A percentile compares a stretch with the other conserved stretches of the same genome.
Conservation (phyloP, 2,329 filamentous ascomycete genomes). For the Aspergillus udagawae region DNA sequence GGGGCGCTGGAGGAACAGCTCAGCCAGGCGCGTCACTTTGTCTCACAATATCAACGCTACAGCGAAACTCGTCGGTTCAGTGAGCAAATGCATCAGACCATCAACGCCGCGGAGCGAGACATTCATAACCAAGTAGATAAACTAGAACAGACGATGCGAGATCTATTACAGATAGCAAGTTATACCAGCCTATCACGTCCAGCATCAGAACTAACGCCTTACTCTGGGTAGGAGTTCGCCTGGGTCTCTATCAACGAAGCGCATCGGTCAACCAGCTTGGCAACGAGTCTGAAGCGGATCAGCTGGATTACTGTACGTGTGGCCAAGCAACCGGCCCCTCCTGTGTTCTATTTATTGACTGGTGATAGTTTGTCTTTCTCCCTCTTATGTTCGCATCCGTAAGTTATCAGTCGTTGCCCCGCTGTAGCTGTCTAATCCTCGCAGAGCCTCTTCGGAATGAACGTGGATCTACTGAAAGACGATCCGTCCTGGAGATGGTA, state of each 20-base stretch:
- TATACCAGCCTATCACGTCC: not conserved
- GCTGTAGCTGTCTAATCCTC: not conserved
- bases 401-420: not conserved
- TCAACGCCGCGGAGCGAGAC: constrained; percentile 6
- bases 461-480: constrained; percentile 9
- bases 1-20: constrained; percentile 10
- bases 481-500: constrained; percentile 12
- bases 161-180: constrained; percentile 12
- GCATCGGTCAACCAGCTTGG: constrained; percentile 13
- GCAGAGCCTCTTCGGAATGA: constrained; percentile 13
- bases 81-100: constrained; percentile 8
- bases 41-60: constrained; percentile 11
- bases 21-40: constrained; percentile 9
- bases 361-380: constrained; percentile 10
- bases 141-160: constrained; percentile 12
- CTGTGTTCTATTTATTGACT: not conserved
- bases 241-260: constrained; percentile 16
- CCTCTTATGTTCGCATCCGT: constrained; percentile 13
- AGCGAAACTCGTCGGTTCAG: constrained; percentile 12
- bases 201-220: not conserved
- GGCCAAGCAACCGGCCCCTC: not conserved
- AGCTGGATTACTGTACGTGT: constrained; percentile 12
- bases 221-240: constrained; percentile 9
- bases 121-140: constrained; percentile 12
- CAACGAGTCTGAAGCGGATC: constrained; percentile 13